Conservation (phyloP, 2,329 filamentous ascomycete species). For the Xylaria sp. region DNA sequence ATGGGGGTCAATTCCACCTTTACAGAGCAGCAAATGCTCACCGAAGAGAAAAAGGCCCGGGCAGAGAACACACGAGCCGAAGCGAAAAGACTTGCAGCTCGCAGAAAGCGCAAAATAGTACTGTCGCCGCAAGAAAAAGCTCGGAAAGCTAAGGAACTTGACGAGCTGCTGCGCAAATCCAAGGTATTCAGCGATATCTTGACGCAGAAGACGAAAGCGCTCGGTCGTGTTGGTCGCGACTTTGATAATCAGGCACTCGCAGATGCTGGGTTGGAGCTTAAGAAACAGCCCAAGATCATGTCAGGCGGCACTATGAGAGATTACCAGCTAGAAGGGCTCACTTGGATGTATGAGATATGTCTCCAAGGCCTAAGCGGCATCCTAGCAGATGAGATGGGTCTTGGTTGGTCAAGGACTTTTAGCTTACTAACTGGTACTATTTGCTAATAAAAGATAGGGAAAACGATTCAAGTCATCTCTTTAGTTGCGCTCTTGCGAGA, state of each 20-base stretch:
- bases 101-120: slow-evolving; percentile 55
- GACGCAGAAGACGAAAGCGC: slow-evolving; percentile 70
- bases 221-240: slow-evolving; percentile 70
- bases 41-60: slow-evolving; percentile 59
- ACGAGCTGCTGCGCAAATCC: slow-evolving; percentile 68
- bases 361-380: slow-evolving; percentile 90
- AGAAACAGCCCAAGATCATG: slow-evolving; percentile 85
- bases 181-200: slow-evolving; percentile 71
- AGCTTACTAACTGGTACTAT: neutral
- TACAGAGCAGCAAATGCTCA: slow-evolving; percentile 49
- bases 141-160: slow-evolving; percentile 67
- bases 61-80: slow-evolving; percentile 61
- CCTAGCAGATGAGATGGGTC: slow-evolving; percentile 92
- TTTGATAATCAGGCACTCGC: slow-evolving; percentile 69
- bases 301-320: slow-evolving; percentile 90
- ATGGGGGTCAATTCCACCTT: slow-evolving; percentile 47
- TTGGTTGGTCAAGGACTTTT: slow-evolving; percentile 61
- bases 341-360: slow-evolving; percentile 90
- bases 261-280: slow-evolving; percentile 78
- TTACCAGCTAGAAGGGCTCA: slow-evolving; percentile 93
- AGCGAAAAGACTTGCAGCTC: slow-evolving; percentile 55
- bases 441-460: slow-evolving; percentile 62
- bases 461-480: slow-evolving; percentile 91
- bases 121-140: slow-evolving; percentile 66
- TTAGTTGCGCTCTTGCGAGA: slow-evolving; percentile 89